Conservation (phyloP, 306 rosid species). For the Gastrolobium villosum region DNA sequence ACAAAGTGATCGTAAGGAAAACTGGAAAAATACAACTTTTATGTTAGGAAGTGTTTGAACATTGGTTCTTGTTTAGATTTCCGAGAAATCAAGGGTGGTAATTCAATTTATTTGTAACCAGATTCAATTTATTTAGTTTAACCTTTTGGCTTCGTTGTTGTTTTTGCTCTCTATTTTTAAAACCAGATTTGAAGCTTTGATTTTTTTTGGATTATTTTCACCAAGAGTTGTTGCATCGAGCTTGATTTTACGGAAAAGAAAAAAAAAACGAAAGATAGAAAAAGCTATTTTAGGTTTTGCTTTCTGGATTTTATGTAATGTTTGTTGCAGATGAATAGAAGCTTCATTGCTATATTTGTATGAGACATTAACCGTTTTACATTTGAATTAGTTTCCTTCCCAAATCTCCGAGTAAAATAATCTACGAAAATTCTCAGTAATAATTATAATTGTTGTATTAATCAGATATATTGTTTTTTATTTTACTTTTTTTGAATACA, state of each 20-base stretch:
- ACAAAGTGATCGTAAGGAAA: too few relatives aligned
- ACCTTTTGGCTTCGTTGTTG: too few relatives aligned
- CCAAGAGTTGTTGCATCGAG: conserved; percentile 54
- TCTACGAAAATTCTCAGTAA: neutral
- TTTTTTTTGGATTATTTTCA: conserved; percentile 9
- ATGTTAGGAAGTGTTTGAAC: too few relatives aligned
- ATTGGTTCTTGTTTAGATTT: too few relatives aligned
- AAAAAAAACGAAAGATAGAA: neutral
- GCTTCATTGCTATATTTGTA: conserved; percentile 18
- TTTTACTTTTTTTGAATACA: too few relatives aligned
- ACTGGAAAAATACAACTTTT: too few relatives aligned
- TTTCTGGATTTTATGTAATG: conserved; percentile 10
- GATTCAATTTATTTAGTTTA: too few relatives aligned
- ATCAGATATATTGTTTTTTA: too few relatives aligned
- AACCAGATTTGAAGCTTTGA: conserved; percentile 50
- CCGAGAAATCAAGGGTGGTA: too few relatives aligned
- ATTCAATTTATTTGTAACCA: too few relatives aligned
- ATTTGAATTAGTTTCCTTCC: conserved; percentile 28
- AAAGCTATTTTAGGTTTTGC: conserved; percentile 4
- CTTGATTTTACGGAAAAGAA: neutral
- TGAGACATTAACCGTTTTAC: neutral
- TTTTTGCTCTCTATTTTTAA: neutral
- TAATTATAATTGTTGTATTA: conserved; percentile 27
- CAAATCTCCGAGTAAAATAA: neutral
- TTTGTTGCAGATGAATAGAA: conserved; percentile 21